These are phyloP conservation scores for Ophioceras dolichostomum DNA, from an alignment of 2,329 filamentous ascomycete genomes.

Conservation along the genomic window DNA sequence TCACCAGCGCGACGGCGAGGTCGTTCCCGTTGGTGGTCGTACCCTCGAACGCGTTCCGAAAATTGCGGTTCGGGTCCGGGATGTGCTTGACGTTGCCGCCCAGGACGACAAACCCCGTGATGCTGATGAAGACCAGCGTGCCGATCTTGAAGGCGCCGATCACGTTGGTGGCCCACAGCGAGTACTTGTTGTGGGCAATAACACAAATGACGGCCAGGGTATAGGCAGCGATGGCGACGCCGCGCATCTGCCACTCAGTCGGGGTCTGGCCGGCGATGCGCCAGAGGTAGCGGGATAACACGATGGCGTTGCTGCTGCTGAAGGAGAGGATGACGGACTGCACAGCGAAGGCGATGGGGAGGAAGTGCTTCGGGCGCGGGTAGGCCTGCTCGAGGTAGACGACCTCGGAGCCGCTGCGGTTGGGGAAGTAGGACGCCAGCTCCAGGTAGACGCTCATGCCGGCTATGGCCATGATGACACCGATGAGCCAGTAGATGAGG, in stretches of 20 bases:
- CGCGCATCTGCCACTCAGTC: conserved; percentile 52
- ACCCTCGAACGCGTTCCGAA: conserved; percentile 39
- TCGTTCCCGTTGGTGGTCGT: conserved; percentile 26
- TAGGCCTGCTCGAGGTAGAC: conserved; percentile 59
- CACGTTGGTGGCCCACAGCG: conserved; percentile 37
- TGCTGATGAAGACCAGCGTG: conserved; percentile 43
- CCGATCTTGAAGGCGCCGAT: conserved; percentile 45
- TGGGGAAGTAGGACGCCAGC: conserved; percentile 52
- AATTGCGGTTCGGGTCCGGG: conserved; percentile 38
- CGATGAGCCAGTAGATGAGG: conserved; percentile 53
- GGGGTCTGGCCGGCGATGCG: conserved; percentile 36
- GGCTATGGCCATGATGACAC: conserved; percentile 43
- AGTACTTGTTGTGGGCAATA: conserved; percentile 38
- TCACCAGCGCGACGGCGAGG: conserved; percentile 46
- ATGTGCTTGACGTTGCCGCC: conserved; percentile 38
- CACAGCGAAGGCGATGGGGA: conserved; percentile 52
- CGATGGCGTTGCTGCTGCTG: conserved; percentile 52
- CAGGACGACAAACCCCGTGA: conserved; percentile 46
- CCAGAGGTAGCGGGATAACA: conserved; percentile 52
- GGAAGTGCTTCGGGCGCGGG: conserved; percentile 49
- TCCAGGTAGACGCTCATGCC: conserved; percentile 51
- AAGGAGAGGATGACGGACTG: conserved; percentile 53
- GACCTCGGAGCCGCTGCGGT: conserved; percentile 51
- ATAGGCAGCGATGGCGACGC: conserved; percentile 52
- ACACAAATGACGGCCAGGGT: conserved; percentile 41